Evolutionary conservation across 768 basidiomycete species (phyloP), one percentile per base, ranked within the genome.

Genomic region (Trichaptum fuscoviolaceum): DNA sequence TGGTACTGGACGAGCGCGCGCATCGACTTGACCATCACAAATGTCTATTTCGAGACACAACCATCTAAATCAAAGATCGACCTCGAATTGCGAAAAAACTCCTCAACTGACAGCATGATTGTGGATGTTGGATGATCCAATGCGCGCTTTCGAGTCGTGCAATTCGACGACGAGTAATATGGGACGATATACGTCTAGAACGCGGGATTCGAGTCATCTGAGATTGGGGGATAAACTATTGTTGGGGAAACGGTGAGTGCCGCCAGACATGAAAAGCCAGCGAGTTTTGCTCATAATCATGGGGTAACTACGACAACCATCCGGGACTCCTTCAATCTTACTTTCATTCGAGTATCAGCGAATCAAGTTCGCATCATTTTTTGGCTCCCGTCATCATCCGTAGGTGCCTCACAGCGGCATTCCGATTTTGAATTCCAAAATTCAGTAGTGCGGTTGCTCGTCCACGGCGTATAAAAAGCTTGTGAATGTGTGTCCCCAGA

Each of bases 221-320:
- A 52, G 42, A 52, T 52, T 52, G 42, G 42, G 42, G 42, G 42
- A 52, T 52, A 52, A 52, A 52, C 42, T 52, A 52, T 52, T 52
- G 42, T 52, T 52, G 42, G 42, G 42, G 30, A 30, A 30, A 30
- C 30, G 30, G 30, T 30, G 30, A 30, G 42, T 52, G 42, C 42
- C 42, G 42, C 42, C 20, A 20, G 10, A 52, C 15, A 52, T 52
- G 42, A 52, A 52, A 52, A 52, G 42, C 42, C 42, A 52, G 42
- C 42, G 42, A 52, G 20, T 20, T 52, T 52, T 20, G 42, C 42
- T 20, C 42, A 52, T 20, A 52, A 52, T 52, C 42, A 52, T 52
- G 42, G 42, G 42, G 42, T 52, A 52, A 52, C 42, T 52, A 52
- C 42, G 42, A 52, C 42, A 12, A 52, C 42, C 42, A 52, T 52